Conservation (phyloP, 2,329 filamentous ascomycete species). For the Stromatinia cepivora region DNA sequence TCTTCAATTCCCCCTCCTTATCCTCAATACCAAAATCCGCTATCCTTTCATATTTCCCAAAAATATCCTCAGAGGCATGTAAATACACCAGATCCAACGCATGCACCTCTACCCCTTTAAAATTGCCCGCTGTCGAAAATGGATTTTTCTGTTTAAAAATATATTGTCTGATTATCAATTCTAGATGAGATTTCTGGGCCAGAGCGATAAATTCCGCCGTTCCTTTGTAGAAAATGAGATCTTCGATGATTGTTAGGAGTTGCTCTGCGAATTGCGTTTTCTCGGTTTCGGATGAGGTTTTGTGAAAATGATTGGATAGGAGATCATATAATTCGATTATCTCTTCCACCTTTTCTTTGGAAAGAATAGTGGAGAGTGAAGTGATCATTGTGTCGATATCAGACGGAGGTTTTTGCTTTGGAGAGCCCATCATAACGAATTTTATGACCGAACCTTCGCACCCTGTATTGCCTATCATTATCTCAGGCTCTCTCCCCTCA, state of each 20-base stretch:
- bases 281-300: too few species aligned
- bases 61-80: slow-evolving; percentile 23
- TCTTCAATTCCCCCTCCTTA: neutral
- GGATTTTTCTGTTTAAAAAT: slow-evolving; percentile 22
- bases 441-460: neutral
- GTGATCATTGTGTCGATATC: neutral
- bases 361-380: neutral
- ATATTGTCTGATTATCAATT: slow-evolving; percentile 18
- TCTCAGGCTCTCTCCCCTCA: neutral
- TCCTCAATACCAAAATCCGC: slow-evolving; percentile 2
- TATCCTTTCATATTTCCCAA: neutral
- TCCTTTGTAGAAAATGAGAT: slow-evolving; percentile 6
- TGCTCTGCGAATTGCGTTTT: neutral
- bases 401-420: neutral
- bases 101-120: neutral
- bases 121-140: neutral
- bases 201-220: neutral
- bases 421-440: neutral
- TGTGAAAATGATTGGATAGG: neutral
- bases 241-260: neutral
- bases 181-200: neutral
- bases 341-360: neutral
- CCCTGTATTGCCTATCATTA: neutral
- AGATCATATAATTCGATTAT: neutral
- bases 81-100: slow-evolving; percentile 25